phyloP scores from a whole-genome alignment of 75 land plant species.

The Cupressus sempervirens region DNA sequence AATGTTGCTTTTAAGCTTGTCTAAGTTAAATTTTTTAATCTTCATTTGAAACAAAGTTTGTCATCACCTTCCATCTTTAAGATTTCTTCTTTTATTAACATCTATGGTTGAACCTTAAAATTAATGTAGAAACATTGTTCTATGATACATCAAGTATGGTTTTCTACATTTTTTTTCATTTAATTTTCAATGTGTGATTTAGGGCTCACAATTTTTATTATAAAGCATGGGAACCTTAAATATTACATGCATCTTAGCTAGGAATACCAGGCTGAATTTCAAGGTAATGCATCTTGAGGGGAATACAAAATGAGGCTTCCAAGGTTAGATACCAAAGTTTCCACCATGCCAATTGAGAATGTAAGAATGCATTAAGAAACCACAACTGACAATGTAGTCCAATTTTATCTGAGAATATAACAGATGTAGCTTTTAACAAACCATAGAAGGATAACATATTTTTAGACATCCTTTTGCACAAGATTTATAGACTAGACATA shows the following conservation, averaged over 20 bases:
- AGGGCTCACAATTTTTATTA: no score
- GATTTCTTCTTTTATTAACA: not conserved
- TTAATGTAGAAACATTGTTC: not conserved
- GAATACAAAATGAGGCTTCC: slow-evolving; percentile 4
- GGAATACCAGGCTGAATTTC: not conserved
- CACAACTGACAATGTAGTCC: slow-evolving; percentile 30
- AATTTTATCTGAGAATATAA: slow-evolving; percentile 21
- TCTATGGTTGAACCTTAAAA: not conserved
- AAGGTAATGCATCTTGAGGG: not conserved
- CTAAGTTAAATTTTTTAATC: not conserved
- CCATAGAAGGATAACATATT: not conserved
- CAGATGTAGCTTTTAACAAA: not conserved
- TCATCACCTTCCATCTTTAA: not conserved
- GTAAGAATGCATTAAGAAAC: slow-evolving; percentile 47
- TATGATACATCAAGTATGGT: not conserved
- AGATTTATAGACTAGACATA: slow-evolving; percentile 3
- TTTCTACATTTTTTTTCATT: not conserved
- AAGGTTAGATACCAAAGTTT: slow-evolving; percentile 9
- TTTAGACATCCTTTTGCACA: not conserved
- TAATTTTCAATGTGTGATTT: not conserved
- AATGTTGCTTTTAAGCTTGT: not conserved
- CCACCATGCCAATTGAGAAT: slow-evolving; percentile 28
- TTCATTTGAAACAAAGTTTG: not conserved
- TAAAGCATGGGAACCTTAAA: not conserved
- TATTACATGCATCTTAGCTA: not conserved